phyloP scores from a whole-genome alignment of 2,329 filamentous ascomycete species.

The Arthrocladium fulminans region DNA sequence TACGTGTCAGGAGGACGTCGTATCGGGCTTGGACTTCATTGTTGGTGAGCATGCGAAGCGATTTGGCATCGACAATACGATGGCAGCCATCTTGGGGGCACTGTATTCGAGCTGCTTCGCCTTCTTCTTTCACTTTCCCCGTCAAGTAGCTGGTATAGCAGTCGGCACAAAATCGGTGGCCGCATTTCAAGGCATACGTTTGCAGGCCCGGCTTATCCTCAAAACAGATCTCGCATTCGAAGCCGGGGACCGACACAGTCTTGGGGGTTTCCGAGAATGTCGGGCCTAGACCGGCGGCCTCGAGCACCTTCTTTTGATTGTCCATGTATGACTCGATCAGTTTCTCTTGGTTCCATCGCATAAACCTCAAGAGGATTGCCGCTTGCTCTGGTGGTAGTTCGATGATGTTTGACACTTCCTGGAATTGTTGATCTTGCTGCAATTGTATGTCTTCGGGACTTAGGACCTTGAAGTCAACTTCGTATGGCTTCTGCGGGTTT shows the following conservation, averaged over 20 bases:
- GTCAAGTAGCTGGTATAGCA: constrained; percentile 87
- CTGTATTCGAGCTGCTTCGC: constrained; percentile 88
- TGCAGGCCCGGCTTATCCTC: constrained; percentile 70
- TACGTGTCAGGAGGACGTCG: constrained; percentile 75
- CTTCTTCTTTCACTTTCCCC: constrained; percentile 92
- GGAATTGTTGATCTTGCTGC: constrained; percentile 77
- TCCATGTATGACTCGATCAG: constrained; percentile 97
- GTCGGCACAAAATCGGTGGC: constrained; percentile 82
- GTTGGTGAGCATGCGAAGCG: constrained; percentile 65
- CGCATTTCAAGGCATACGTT: constrained; percentile 91
- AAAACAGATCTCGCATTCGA: constrained; percentile 91
- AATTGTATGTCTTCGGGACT: constrained; percentile 70
- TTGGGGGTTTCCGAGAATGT: constrained; percentile 54
- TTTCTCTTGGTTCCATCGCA: constrained; percentile 92
- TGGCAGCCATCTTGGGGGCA: constrained; percentile 83
- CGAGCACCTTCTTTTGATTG: constrained; percentile 65
- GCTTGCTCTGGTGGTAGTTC: constrained; percentile 81
- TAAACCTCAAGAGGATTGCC: constrained; percentile 80
- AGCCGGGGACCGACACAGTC: constrained; percentile 63
- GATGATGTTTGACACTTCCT: constrained; percentile 84
- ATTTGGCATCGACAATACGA: constrained; percentile 82
- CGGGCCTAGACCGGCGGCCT: constrained; percentile 71
- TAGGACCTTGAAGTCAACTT: constrained; percentile 76
- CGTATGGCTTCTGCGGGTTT: constrained; percentile 65
- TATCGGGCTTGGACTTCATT: constrained; percentile 57